Percentiles rank a stretch among this genome's conserved stretches.
These are phyloP conservation scores for Termitomyces sp. DNA, from an alignment of 768 basidiomycete genomes.

Conservation along the genomic window DNA sequence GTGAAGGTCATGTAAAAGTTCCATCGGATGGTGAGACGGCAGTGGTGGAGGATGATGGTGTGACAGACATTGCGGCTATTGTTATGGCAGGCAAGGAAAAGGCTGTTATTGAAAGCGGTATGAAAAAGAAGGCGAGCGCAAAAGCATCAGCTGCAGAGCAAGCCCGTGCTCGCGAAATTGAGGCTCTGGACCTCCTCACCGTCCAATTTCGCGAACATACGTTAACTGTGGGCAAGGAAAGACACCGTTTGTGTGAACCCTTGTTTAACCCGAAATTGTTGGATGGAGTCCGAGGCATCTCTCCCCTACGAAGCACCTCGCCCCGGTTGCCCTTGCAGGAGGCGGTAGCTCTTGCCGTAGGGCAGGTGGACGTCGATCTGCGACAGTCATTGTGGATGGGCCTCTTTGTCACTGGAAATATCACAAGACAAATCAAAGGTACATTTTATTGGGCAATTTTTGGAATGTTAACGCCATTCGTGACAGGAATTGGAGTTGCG, in stretches of 20 bases:
- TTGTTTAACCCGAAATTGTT: constrained; percentile 72
- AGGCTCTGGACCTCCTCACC: constrained; percentile 77
- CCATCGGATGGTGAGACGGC: constrained; percentile 72
- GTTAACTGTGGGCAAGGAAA: constrained; percentile 78
- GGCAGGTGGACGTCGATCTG: constrained; percentile 55
- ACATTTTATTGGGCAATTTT: constrained; percentile 8
- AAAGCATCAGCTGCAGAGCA: constrained; percentile 76
- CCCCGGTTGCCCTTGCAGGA: constrained; percentile 54
- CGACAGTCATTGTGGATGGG: constrained; percentile 75
- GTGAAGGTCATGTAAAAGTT: constrained; percentile 63
- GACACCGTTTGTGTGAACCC: constrained; percentile 89
- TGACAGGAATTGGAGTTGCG: constrained; percentile 56
- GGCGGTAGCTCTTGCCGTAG: constrained; percentile 59
- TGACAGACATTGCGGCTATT: constrained; percentile 87
- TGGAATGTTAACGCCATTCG: background rate
- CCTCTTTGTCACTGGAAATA: constrained; percentile 75
- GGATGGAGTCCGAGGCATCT: constrained; percentile 26
- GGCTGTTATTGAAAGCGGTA: constrained; percentile 80
- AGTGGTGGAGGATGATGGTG: constrained; percentile 70
- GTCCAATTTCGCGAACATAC: constrained; percentile 67
- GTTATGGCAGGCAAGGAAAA: constrained; percentile 89
- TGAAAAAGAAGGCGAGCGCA: constrained; percentile 69
- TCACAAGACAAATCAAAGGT: constrained; percentile 73
- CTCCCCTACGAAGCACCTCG: constrained; percentile 19
- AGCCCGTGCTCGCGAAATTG: constrained; percentile 77